Base-by-base conservation (phyloP, 495 filamentous ascomycete species). In the Talaromyces ruber region DNA sequence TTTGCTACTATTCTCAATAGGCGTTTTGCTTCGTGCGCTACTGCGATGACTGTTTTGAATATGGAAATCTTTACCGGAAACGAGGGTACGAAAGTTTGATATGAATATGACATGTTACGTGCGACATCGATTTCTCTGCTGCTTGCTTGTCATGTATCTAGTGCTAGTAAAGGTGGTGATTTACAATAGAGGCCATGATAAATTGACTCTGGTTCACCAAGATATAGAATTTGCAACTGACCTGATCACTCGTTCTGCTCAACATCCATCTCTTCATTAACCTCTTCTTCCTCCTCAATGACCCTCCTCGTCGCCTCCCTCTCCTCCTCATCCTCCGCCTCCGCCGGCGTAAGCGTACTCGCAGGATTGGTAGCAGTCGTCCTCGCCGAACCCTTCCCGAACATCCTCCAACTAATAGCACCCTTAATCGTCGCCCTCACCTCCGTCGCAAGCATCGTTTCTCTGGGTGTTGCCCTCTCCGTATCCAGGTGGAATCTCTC, bases 381-480 rank as follows among this genome's bases (percentile, higher is more conserved):
- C 24, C 24, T 50, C 16, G 51, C 43, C 62, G 24, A 30, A 9
- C 14, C 32, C 2, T 50, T 47, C 32, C 22, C 57, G 12, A 56
- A 64, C 29, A 63, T 50, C 26, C 66, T 70, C 71, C 75, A 75
- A 61, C 69, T 61, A 21, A 73, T 68, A 54, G 76, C 66, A 3
- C 75, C 69, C 60, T 77, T 76, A 55, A 76, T 74, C 59, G 66
- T 67, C 39, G 70, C 60, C 58, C 78, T 57, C 4, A 80, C 59
- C 62, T 81, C 76, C 18, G 74, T 74, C 18, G 77, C 74, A 54
- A 77, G 45, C 54, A 64, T 56, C 54, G 76, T 62, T 61, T 77
- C 74, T 63, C 63, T 61, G 47, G 64, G 55, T 5, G 63, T 65
- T 14, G 70, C 70, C 9, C 9, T 59, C 22, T 64, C 64, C 6